Evolutionary conservation across 331 rosid genomes (phyloP), one percentile per base, ranked within the genome.

Genomic region (Cydonia oblonga): DNA sequence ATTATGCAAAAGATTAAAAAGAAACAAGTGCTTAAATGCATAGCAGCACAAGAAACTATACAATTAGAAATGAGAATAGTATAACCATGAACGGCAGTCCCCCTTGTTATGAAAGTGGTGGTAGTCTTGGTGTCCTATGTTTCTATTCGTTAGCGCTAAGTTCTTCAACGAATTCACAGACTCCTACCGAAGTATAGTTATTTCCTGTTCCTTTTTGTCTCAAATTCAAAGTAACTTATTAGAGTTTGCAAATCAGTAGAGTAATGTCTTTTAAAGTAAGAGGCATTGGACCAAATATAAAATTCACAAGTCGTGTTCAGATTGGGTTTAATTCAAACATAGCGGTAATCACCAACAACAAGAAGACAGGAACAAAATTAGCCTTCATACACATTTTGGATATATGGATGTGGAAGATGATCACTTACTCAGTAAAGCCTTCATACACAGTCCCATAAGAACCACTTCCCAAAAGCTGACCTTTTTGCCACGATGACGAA

Each of bases 361-460:
- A 66, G 20, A 66, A 51, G 56, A 3, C 40, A 20, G n/a, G 12
- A 3, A 38, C 10, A 68, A 2, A 28, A 33, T 33, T 7, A 33
- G 10, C 38, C 38, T 33, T 33, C 38, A 33, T 33, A 33, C 38
- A 33, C 38, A 33, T 60, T 60, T 60, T 19, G 16, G 35, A 2
- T 32, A 68, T 5, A 49, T 18, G 42, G 30, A 30, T 13, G 23
- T 5, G 72, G 54, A 28, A 65, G 57, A 66, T 68, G 22, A 20
- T 5, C 8, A 77, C 89, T 77, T 32, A 88, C 93, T 82, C 91
- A 0, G 91, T 86, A 29, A 72, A 86, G 71, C 91, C 87, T 81
- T 89, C 95, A 61, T 84, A 89, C 29, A 89, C 95, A 6, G 86
- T 83, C 33, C 95, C 91, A 68, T 79, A 86, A 1, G 95, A 86